phyloP scores from a whole-genome alignment of 306 rosid species.

The Vigna mungo region DNA sequence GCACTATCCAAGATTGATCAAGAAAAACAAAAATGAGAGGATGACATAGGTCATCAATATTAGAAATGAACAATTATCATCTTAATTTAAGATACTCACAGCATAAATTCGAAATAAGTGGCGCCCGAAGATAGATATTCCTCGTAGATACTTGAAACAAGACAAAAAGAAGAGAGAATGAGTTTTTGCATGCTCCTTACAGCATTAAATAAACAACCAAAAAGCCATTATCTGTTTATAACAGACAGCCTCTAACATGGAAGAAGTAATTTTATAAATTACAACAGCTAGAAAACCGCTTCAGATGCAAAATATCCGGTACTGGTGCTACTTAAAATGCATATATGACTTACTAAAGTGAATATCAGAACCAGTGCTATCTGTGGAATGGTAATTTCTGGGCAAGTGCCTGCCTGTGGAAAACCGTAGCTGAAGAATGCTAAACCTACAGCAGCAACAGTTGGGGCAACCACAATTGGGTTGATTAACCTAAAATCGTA shows the following conservation, averaged over 20 bases:
- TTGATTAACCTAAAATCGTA: slow-evolving; percentile 71
- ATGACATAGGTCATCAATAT: slow-evolving; percentile 14
- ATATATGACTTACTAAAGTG: slow-evolving; percentile 67
- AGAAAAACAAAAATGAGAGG: neutral
- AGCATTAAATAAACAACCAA: slow-evolving; percentile 38
- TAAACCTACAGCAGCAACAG: slow-evolving; percentile 93
- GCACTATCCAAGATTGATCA: neutral
- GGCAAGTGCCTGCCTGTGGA: slow-evolving; percentile 91
- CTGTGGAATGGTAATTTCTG: slow-evolving; percentile 88
- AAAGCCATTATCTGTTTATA: neutral
- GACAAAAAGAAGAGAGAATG: slow-evolving; percentile 30
- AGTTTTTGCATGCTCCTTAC: slow-evolving; percentile 42
- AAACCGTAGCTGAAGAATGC: slow-evolving; percentile 97
- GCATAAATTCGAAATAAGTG: slow-evolving; percentile 83
- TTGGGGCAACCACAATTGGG: slow-evolving; percentile 95
- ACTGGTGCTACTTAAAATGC: slow-evolving; percentile 24
- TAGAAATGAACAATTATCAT: slow-evolving; percentile 16
- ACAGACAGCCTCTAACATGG: slow-evolving; percentile 4
- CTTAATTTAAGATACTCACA: slow-evolving; percentile 56
- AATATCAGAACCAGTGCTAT: slow-evolving; percentile 79
- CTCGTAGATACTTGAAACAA: slow-evolving; percentile 77
- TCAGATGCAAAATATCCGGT: slow-evolving; percentile 11
- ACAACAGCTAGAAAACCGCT: neutral
- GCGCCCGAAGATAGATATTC: slow-evolving; percentile 83
- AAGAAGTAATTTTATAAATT: slow-evolving; percentile 2